Evolutionary conservation across 495 filamentous ascomycete species (phyloP).

Genomic region (Amphirosellinia nigrospora): DNA sequence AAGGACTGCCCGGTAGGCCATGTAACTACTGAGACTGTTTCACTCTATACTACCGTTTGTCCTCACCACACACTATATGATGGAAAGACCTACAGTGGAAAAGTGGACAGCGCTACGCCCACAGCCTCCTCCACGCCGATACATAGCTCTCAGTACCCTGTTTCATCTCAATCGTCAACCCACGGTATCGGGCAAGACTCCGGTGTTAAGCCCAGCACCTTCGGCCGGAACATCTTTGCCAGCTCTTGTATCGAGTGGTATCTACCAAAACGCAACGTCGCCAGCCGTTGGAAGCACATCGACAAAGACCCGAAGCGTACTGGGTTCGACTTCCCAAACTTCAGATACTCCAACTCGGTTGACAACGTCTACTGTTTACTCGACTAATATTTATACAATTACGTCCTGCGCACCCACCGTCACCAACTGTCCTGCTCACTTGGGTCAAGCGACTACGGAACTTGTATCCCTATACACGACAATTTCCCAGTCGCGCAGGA

Average conservation of each 20-base stretch:
- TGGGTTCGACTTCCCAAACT: conserved; percentile 45
- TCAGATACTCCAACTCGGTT: conserved; percentile 39
- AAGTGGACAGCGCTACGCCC: conserved; percentile 13
- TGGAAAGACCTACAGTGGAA: conserved; percentile 36
- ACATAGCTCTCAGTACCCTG: neutral
- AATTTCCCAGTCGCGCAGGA: conserved; percentile 60
- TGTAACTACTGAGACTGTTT: conserved; percentile 44
- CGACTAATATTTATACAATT: conserved; percentile 63
- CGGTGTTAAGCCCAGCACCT: neutral
- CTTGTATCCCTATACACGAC: conserved; percentile 66
- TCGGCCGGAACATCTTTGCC: conserved; percentile 28
- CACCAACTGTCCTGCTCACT: conserved; percentile 63
- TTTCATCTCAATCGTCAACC: conserved; percentile 13
- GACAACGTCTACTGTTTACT: conserved; percentile 66
- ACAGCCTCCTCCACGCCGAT: neutral
- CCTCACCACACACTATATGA: conserved; percentile 47
- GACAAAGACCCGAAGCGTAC: conserved; percentile 5
- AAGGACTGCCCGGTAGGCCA: conserved; percentile 61
- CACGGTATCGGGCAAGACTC: neutral
- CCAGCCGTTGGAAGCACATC: neutral
- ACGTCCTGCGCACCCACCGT: conserved; percentile 63
- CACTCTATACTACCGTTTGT: conserved; percentile 51
- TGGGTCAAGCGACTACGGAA: conserved; percentile 60
- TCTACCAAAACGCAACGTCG: neutral
- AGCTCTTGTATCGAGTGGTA: conserved; percentile 23